phyloP scores from a whole-genome alignment of 108 stramenopile genomes.

The Epithemia pelagica region DNA sequence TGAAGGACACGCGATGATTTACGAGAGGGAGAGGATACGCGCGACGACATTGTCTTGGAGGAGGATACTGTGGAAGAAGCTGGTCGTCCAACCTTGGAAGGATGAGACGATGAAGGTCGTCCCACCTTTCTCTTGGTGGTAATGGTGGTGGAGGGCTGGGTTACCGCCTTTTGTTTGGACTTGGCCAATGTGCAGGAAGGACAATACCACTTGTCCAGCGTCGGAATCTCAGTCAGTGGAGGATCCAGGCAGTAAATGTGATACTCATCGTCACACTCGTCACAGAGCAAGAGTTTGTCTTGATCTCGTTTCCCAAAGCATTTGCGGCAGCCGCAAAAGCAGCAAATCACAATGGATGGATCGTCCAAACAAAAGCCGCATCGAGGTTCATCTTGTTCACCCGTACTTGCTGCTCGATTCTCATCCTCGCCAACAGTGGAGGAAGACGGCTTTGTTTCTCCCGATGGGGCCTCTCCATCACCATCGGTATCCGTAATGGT shows the following conservation, averaged over 20 bases:
- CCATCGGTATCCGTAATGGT: not conserved
- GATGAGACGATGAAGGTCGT: not conserved
- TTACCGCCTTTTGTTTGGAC: not conserved
- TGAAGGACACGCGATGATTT: not conserved
- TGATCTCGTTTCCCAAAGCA: conserved; percentile 82
- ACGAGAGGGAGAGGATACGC: not conserved
- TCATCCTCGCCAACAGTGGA: not conserved
- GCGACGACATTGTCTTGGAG: too few species aligned
- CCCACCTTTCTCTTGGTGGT: not conserved
- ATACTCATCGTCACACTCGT: conserved; percentile 45
- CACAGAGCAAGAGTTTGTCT: conserved; percentile 27
- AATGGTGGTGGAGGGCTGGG: too few species aligned
- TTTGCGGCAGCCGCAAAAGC: conserved; percentile 76
- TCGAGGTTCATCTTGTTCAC: conserved; percentile 4
- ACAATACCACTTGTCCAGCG: conserved; percentile 44
- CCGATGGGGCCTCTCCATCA: not conserved
- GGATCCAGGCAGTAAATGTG: conserved; percentile 41
- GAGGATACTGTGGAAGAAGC: not conserved
- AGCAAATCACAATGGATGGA: conserved; percentile 53
- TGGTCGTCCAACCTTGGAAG: not conserved
- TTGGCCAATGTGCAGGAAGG: conserved; percentile 22
- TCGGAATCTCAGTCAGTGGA: conserved; percentile 29
- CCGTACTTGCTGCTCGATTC: not conserved
- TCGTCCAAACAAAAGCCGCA: conserved; percentile 66
- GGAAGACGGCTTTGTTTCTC: not conserved